phyloP scores from a whole-genome alignment of 495 filamentous ascomycete genomes.

The Hamigera avellanea region DNA sequence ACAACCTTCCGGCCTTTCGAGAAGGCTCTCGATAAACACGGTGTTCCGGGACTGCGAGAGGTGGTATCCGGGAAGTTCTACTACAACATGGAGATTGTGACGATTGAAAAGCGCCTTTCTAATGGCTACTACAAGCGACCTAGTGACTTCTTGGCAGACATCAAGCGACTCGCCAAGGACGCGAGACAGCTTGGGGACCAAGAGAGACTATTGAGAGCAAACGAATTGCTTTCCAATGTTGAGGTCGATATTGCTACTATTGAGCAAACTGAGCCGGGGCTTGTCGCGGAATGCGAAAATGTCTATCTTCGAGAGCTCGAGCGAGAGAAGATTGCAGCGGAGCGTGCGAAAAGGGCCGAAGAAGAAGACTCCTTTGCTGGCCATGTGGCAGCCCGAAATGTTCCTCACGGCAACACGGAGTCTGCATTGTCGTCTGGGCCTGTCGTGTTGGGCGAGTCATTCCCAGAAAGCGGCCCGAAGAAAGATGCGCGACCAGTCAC shows the following conservation, averaged over 20 bases:
- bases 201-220: conserved; percentile 69
- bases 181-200: conserved; percentile 62
- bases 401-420: conserved; percentile 33
- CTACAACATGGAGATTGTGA: conserved; percentile 89
- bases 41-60: conserved; percentile 58
- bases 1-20: conserved; percentile 60
- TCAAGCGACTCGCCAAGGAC: conserved; percentile 74
- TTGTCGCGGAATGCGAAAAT: conserved; percentile 57
- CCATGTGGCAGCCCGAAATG: conserved; percentile 18
- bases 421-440: conserved; percentile 41
- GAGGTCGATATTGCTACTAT: conserved; percentile 78
- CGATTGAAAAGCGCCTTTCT: conserved; percentile 85
- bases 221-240: conserved; percentile 81
- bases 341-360: conserved; percentile 45
- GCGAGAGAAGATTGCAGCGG: conserved; percentile 51
- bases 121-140: conserved; percentile 92
- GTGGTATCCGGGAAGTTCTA: conserved; percentile 66
- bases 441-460: conserved; percentile 46
- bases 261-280: conserved; percentile 47
- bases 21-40: conserved; percentile 59
- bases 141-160: conserved; percentile 75
- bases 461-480: conserved; percentile 30
- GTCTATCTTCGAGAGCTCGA: conserved; percentile 65
- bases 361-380: conserved; percentile 24
- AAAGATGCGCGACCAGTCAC: conserved; percentile 36